Conservation (phyloP, 179 eudicot genomes). For the Silene noctiflora region DNA sequence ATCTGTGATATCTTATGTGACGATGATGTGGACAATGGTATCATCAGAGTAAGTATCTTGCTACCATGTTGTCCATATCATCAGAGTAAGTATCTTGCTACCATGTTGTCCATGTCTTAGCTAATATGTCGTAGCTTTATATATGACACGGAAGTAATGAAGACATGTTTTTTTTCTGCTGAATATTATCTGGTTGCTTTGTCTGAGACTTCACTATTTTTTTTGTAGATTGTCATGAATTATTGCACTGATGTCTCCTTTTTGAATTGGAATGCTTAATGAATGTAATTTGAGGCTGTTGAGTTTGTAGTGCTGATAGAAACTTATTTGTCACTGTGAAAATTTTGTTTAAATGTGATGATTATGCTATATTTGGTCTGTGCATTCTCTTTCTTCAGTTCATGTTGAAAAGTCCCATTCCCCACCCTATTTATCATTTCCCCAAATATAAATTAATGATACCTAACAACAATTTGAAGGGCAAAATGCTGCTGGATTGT, state of each 20-base stretch:
- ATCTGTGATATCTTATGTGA: not conserved
- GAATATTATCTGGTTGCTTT: not conserved
- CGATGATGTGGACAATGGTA: not conserved
- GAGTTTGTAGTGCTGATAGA: not conserved
- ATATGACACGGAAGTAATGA: not conserved
- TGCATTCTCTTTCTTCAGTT: not conserved
- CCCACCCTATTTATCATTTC: not conserved
- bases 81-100: not conserved
- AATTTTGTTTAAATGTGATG: not conserved
- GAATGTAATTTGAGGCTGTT: not conserved
- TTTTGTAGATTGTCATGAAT: not conserved
- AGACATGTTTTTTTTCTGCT: not conserved
- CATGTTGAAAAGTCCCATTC: not conserved
- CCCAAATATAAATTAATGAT: not conserved
- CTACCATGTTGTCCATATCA: not conserved
- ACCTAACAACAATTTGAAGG: not conserved
- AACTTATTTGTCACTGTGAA: not conserved
- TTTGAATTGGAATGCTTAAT: not conserved
- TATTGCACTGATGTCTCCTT: not conserved
- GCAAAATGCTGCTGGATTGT: not conserved
- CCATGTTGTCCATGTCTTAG: not conserved
- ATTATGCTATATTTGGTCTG: not conserved
- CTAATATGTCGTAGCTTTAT: not conserved
- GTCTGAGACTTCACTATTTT: not conserved
- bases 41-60: not conserved